These are phyloP conservation scores for Pharus latifolius DNA, from an alignment of 176 grass and related monocot species.

Conservation along the genomic window DNA sequence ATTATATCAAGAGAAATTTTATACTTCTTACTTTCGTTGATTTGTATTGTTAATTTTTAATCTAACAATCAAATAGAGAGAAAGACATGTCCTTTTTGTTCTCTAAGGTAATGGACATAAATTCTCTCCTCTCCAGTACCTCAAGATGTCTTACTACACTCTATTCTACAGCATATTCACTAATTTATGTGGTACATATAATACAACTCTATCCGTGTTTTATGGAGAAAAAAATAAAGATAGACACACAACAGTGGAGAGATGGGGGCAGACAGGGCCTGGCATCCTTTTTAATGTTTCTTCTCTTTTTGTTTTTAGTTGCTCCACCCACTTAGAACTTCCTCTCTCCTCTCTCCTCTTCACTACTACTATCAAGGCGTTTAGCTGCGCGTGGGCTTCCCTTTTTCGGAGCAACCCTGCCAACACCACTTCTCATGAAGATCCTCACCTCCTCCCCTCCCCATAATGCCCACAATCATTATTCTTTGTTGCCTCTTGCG, in stretches of 20 bases:
- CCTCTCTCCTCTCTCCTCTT: background rate
- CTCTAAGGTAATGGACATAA: too few relatives aligned
- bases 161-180: too few relatives aligned
- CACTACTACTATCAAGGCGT: background rate
- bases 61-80: too few relatives aligned
- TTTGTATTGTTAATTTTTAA: too few relatives aligned
- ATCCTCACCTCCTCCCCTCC: background rate
- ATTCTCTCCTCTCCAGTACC: background rate
- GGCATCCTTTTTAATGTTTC: background rate
- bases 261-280: too few relatives aligned
- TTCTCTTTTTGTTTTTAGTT: background rate
- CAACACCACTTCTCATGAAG: background rate
- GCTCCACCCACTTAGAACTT: background rate
- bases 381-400: background rate
- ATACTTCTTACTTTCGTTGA: too few relatives aligned
- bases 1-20: too few relatives aligned
- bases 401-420: background rate
- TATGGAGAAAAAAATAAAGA: too few relatives aligned
- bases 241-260: too few relatives aligned
- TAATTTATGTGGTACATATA: too few relatives aligned
- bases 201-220: too few relatives aligned
- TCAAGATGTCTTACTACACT: background rate
- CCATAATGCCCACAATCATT: constrained; percentile 31
- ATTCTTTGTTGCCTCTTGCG: constrained; percentile 11
- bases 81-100: too few relatives aligned